Evolutionary conservation across 345 rosid genomes (phyloP).

Genomic region (Hypericum androsaemum): DNA sequence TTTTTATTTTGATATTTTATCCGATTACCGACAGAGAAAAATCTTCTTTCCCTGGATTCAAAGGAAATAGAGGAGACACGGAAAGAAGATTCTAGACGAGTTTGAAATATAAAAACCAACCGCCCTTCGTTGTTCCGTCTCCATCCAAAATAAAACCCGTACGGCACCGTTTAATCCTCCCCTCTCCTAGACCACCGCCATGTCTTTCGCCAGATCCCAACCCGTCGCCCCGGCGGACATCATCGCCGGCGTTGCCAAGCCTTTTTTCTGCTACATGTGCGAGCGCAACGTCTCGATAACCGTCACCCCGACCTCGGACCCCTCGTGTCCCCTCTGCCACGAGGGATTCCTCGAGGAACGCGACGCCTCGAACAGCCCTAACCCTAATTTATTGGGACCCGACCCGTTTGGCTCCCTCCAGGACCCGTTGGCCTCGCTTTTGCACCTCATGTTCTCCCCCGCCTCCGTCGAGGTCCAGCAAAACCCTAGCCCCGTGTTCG

Average conservation of each 20-base stretch:
- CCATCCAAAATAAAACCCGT: constrained; percentile 6
- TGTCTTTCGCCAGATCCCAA: constrained; percentile 24
- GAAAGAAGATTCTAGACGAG: no score
- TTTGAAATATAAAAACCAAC: no score
- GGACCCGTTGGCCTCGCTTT: constrained; percentile 19
- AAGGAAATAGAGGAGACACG: no score
- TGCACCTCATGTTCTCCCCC: constrained; percentile 20
- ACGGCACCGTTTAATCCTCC: constrained; percentile 20
- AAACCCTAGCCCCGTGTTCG: constrained; percentile 14
- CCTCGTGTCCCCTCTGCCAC: constrained; percentile 32
- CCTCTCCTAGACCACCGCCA: constrained; percentile 2
- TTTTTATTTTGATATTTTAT: no score
- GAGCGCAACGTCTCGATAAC: constrained; percentile 15
- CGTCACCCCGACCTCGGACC: constrained; percentile 24
- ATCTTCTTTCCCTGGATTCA: no score
- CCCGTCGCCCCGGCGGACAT: constrained; percentile 11
- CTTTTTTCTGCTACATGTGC: constrained; percentile 33
- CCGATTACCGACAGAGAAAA: no score
- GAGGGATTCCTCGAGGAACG: constrained; percentile 37
- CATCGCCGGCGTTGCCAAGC: constrained; percentile 8
- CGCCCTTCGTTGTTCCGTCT: no score
- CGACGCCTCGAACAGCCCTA: constrained; percentile 21
- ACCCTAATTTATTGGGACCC: constrained; percentile 4
- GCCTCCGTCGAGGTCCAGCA: constrained; percentile 14
- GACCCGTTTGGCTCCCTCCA: constrained; percentile 12